Conservation (phyloP, 192 early-diverging fungal species). For the Linnemannia schmuckeri region DNA sequence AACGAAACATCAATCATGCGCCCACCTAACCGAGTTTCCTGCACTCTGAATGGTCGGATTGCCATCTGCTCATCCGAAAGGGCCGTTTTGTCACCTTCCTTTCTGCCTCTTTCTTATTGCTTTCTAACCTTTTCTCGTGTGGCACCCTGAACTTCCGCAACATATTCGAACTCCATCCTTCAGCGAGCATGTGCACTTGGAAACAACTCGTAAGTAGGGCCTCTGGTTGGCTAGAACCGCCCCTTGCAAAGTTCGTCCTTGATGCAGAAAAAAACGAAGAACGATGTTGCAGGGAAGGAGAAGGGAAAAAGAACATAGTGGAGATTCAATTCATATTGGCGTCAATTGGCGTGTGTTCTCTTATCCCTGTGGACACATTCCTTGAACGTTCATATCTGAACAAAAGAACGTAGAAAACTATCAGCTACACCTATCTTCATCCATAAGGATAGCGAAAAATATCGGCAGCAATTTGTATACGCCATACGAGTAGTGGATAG, state of each 20-base stretch:
- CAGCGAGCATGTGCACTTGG: not conserved
- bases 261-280: not conserved
- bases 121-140: not conserved
- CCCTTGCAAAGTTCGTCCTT: not conserved
- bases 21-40: not conserved
- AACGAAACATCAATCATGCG: slow-evolving; percentile 8
- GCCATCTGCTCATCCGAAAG: not conserved
- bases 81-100: not conserved
- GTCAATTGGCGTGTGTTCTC: slow-evolving; percentile 7
- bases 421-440: not conserved
- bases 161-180: slow-evolving; percentile 11
- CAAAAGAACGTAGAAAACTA: not conserved
- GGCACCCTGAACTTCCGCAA: too few relatives aligned
- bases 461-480: not conserved
- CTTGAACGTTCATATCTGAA: not conserved
- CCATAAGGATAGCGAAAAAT: not conserved
- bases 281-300: not conserved
- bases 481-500: not conserved
- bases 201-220: not conserved
- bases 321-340: slow-evolving; percentile 2
- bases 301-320: not conserved
- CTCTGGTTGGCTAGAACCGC: not conserved
- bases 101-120: too few relatives aligned
- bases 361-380: not conserved
- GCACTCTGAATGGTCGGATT: slow-evolving; percentile 6